Evolutionary conservation across 371 early-diverging fungal species (phyloP).

Genomic region (Coemansia sp.): DNA sequence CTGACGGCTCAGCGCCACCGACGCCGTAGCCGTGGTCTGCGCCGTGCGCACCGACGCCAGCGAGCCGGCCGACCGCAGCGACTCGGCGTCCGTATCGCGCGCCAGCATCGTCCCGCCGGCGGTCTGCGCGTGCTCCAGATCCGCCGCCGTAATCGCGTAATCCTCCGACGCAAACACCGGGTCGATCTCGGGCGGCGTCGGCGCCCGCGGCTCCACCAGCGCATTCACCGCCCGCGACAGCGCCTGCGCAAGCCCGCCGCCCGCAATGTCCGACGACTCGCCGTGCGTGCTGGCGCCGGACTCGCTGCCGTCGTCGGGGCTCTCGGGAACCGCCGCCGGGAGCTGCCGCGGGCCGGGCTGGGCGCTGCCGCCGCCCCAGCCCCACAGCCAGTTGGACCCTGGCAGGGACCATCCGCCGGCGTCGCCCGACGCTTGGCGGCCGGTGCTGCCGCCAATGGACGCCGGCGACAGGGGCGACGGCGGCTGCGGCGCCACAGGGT

Average conservation of each 20-base stretch:
- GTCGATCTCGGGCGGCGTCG: conserved; percentile 39
- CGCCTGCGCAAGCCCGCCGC: conserved; percentile 36
- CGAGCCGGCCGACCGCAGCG: conserved; percentile 32
- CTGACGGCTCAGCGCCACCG: conserved; percentile 16
- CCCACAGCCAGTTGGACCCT: conserved; percentile 32
- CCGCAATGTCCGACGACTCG: not conserved
- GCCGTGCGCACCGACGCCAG: conserved; percentile 36
- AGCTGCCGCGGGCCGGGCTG: not conserved
- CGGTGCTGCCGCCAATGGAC: not conserved
- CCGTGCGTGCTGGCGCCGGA: not conserved
- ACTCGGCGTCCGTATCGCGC: conserved; percentile 37
- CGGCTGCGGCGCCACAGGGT: conserved; percentile 1
- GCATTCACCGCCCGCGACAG: conserved; percentile 44
- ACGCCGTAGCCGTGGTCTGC: conserved; percentile 28
- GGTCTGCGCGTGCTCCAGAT: conserved; percentile 12
- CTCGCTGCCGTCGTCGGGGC: conserved; percentile 4
- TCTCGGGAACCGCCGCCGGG: not conserved
- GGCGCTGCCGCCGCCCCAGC: conserved; percentile 18
- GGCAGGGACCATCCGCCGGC: conserved; percentile 21
- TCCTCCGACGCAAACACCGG: conserved; percentile 30
- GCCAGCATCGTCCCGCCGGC: conserved; percentile 1
- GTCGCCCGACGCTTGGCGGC: not conserved
- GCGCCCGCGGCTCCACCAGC: conserved; percentile 42
- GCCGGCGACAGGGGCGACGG: conserved; percentile 4
- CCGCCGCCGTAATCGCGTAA: conserved; percentile 24